Evolutionary conservation across 768 basidiomycete genomes (phyloP), one percentile per base, ranked within the genome.

Genomic region (Mycena venus): DNA sequence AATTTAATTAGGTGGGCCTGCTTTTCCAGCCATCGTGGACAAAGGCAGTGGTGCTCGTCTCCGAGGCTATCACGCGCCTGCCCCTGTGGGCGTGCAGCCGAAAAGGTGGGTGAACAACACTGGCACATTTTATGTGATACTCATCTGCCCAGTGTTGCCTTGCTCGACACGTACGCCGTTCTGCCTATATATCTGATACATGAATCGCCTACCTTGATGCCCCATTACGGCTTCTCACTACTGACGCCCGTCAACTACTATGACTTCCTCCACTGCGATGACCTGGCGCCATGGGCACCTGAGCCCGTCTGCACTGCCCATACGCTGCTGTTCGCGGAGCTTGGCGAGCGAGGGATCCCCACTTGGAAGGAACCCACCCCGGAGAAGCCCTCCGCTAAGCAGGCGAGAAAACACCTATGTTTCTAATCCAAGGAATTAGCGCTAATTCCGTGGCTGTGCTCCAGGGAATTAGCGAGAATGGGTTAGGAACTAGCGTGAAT

Each of bases 131-230:
- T 29, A 21, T 17, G 19, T 61, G 38, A 40, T 40, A n/a, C 65
- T 34, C 64, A 60, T 19, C 21, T 12, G 2, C 31, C 7, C 63
- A 91, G 91, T n/a, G 77, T 91, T 29, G 83, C 86, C 0, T 79
- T 92, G 3, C 79, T 93, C 25, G 92, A 92, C 77, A 82, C 84
- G 7, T 93, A 93, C 75, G 80, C 89, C 7, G 83, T 84, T 86
- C 87, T 14, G 82, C 84, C 6, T 93, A 92, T 73, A 85, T 89
- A 21, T 85, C 85, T 15, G 74, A 75, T n/a, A 72, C 78, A 14
- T 80, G 83, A 11, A 78, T 85, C 8, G 68, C 86, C 0, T 81
- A 82, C 58, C 83, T 85, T 44, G 84, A 85, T 63, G 86, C 90
- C 7, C 91, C 91, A 4, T 74, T 92, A 25, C 88, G 91, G 31